Conservation (phyloP, 148 eudicot species). For the Persicaria tinctoria region DNA sequence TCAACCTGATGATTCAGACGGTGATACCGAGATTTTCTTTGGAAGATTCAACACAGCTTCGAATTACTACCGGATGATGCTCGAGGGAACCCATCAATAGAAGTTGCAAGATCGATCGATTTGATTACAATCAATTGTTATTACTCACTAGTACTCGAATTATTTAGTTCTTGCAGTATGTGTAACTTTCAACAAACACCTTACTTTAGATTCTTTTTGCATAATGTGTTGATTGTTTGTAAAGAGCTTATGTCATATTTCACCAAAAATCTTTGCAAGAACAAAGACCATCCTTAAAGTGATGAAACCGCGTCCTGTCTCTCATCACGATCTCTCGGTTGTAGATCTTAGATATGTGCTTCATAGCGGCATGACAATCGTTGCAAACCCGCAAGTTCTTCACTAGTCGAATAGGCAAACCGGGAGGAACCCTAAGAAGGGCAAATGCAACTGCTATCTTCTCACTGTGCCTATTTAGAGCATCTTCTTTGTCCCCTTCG, state of each 20-base stretch:
- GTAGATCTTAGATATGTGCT: conserved; percentile 34
- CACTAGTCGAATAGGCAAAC: conserved; percentile 36
- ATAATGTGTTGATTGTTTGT: too few species aligned
- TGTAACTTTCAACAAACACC: too few species aligned
- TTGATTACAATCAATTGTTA: too few species aligned
- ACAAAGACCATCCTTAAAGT: conserved; percentile 33
- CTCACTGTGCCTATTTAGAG: conserved; percentile 39
- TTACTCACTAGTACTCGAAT: too few species aligned
- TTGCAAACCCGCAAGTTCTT: conserved; percentile 37
- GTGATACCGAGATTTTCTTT: too few species aligned
- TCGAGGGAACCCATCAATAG: too few species aligned
- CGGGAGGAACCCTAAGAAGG: conserved; percentile 32
- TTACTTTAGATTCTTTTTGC: too few species aligned
- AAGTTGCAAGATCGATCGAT: too few species aligned
- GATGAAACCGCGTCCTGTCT: conserved; percentile 39
- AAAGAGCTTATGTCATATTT: background rate
- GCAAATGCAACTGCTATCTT: conserved; percentile 49
- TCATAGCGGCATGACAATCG: conserved; percentile 43
- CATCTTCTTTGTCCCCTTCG: conserved; percentile 44
- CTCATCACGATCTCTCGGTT: conserved; percentile 30
- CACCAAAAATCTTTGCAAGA: conserved; percentile 45
- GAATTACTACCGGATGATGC: too few species aligned
- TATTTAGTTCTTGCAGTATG: too few species aligned
- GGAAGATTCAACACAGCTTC: too few species aligned
- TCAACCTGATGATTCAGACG: too few species aligned